Evolutionary conservation across 805 yeast genomes (phyloP).

Genomic region (Saccharomycopsis oosterbeekiorum): DNA sequence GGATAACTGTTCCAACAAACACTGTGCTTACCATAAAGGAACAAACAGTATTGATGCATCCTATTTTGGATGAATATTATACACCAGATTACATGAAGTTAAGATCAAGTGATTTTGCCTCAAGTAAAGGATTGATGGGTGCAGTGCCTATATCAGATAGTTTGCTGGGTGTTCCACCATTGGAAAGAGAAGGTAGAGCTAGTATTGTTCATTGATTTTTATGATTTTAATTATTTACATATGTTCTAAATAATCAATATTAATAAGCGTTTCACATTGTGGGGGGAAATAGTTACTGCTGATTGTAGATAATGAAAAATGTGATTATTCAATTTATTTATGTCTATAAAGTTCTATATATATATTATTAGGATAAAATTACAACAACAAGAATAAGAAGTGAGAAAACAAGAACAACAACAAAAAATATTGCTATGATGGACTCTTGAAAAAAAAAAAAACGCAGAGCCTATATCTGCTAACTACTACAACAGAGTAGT

Average conservation of each 20-base stretch:
- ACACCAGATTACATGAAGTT: slow-evolving; percentile 56
- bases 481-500: background rate
- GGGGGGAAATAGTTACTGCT: too few species aligned
- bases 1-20: slow-evolving; percentile 96
- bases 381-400: too few species aligned
- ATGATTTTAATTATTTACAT: too few species aligned
- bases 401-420: background rate
- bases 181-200: slow-evolving; percentile 66
- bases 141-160: slow-evolving; percentile 56
- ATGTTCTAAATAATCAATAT: too few species aligned
- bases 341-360: background rate
- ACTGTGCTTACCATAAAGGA: slow-evolving; percentile 71
- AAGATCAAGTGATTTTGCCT: slow-evolving; percentile 76
- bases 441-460: background rate
- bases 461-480: too few species aligned
- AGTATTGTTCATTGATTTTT: slow-evolving; percentile 22
- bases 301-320: too few species aligned
- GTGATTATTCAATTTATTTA: too few species aligned
- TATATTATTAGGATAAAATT: background rate
- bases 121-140: slow-evolving; percentile 87
- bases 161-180: slow-evolving; percentile 53
- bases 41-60: slow-evolving; percentile 85
- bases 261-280: too few species aligned
- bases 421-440: background rate
- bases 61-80: slow-evolving; percentile 82